Evolutionary conservation across 257 asterid species (phyloP).

Genomic region (Forsythia suspensa): DNA sequence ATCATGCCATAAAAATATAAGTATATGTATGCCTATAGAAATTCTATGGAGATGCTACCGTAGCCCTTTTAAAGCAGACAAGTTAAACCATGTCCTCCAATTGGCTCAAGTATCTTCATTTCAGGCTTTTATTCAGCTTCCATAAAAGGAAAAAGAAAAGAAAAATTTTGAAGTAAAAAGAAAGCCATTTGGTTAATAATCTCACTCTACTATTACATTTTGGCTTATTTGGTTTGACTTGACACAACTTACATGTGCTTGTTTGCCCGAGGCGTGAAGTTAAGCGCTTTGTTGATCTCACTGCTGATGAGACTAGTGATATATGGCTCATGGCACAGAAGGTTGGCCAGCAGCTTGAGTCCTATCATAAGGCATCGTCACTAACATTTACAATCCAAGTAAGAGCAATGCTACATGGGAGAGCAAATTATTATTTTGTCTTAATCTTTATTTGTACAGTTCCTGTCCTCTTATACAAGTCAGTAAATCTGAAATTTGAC

Average conservation of each 20-base stretch:
- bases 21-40: not conserved
- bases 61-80: not conserved
- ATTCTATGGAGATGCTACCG: not conserved
- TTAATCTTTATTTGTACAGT: not conserved
- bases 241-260: constrained; percentile 76
- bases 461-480: not conserved
- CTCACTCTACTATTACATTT: constrained; percentile 2
- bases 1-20: not conserved
- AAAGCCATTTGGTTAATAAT: not conserved
- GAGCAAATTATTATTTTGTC: not conserved
- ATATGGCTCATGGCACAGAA: constrained; percentile 80
- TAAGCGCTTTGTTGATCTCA: constrained; percentile 77
- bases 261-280: constrained; percentile 90
- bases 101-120: constrained; percentile 17
- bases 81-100: not conserved
- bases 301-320: constrained; percentile 77
- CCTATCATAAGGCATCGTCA: constrained; percentile 85
- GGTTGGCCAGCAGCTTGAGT: constrained; percentile 76
- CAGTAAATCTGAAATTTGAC: not conserved
- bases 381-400: constrained; percentile 86
- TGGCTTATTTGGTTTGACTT: constrained; percentile 48
- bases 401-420: constrained; percentile 31
- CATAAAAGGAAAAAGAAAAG: not conserved
- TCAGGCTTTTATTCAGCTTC: not conserved
- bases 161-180: not conserved